A percentile compares a stretch with the other conserved stretches of the same genome.
Conservation (phyloP, 1,284 basidiomycete species). For the Apiotrichum veenhuisii region DNA sequence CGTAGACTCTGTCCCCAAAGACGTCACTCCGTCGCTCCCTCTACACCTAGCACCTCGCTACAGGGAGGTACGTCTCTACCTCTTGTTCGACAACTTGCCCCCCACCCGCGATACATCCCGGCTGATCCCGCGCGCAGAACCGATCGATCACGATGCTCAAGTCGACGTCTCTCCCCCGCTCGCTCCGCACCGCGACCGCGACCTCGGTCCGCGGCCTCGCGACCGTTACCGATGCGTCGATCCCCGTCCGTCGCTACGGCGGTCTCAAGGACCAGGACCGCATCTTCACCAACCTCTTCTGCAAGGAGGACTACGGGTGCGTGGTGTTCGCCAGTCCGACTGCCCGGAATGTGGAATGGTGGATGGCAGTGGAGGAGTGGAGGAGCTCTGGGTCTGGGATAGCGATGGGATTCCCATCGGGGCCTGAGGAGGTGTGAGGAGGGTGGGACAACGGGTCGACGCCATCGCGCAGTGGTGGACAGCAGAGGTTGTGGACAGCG, state of each 20-base stretch:
- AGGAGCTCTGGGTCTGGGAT: too few species aligned
- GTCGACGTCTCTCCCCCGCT: constrained; percentile 3
- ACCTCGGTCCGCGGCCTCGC: constrained; percentile 53
- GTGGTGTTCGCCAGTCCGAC: too few species aligned
- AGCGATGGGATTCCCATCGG: too few species aligned
- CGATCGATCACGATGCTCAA: constrained; percentile 7
- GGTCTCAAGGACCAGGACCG: constrained; percentile 91
- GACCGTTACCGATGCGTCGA: constrained; percentile 62
- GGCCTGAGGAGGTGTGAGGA: too few species aligned
- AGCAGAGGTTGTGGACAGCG: too few species aligned
- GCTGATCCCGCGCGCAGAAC: neutral
- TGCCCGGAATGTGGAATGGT: too few species aligned
- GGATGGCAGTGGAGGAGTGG: too few species aligned
- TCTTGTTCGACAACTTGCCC: neutral
- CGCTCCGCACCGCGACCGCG: neutral
- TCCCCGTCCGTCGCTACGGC: constrained; percentile 76
- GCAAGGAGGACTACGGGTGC: constrained; percentile 69
- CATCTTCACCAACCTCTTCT: constrained; percentile 80
- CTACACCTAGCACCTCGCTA: neutral
- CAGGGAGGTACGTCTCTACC: neutral
- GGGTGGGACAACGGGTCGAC: too few species aligned
- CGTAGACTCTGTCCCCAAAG: too few species aligned
- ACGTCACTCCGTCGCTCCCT: neutral
- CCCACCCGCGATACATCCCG: neutral
- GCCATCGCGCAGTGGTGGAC: too few species aligned